Conservation (phyloP, 148 eudicot species). For the Salicornia ramosissima region DNA sequence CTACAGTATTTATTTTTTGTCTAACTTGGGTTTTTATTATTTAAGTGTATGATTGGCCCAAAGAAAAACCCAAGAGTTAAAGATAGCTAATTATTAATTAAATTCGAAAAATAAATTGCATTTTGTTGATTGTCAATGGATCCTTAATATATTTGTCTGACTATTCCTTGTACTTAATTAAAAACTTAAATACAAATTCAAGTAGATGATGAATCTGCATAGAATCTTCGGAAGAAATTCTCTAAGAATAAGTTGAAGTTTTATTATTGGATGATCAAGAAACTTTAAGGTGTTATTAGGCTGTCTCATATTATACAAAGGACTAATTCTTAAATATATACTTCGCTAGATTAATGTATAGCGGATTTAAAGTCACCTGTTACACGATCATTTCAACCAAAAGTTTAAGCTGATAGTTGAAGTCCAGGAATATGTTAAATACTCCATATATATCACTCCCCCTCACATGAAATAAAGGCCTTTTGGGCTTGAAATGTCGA, state of each 20-base stretch:
- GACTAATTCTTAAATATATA: too few relatives aligned
- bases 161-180: constrained; percentile 15
- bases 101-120: background rate
- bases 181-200: background rate
- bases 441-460: too few relatives aligned
- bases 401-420: too few relatives aligned
- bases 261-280: background rate
- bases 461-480: too few relatives aligned
- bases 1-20: background rate
- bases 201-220: constrained; percentile 20
- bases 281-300: background rate
- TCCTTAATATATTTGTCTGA: constrained; percentile 13
- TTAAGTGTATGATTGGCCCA: background rate
- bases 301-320: too few relatives aligned
- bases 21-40: background rate
- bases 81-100: background rate
- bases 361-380: too few relatives aligned
- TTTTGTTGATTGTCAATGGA: background rate
- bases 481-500: too few relatives aligned
- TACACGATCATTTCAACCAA: too few relatives aligned
- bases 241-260: background rate
- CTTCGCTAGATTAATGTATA: too few relatives aligned
- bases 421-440: too few relatives aligned
- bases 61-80: constrained; percentile 13
- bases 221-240: constrained; percentile 8